Conservation (phyloP, 163 green algal genomes). For the Chlorella variabilis region DNA sequence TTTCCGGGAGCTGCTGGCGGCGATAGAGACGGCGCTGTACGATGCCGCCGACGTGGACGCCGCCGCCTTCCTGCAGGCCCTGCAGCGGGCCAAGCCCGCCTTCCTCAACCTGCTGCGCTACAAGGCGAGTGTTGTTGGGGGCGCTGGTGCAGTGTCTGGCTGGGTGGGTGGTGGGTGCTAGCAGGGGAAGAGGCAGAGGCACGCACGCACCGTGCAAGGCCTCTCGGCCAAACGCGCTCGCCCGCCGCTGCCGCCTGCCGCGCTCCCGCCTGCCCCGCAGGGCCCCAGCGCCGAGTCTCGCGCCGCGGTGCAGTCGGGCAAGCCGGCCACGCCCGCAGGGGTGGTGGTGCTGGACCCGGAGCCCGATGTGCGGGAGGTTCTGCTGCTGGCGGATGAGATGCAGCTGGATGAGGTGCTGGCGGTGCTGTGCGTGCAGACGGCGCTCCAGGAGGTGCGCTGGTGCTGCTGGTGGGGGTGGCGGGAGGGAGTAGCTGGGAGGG, state of each 20-base stretch:
- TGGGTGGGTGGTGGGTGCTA: too few relatives aligned
- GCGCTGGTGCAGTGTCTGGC: background rate
- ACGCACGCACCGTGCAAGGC: too few relatives aligned
- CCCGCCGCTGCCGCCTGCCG: too few relatives aligned
- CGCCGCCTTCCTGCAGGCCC: background rate
- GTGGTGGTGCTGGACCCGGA: constrained; percentile 67
- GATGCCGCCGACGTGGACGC: constrained; percentile 10
- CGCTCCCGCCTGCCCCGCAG: constrained; percentile 54
- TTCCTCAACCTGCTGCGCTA: constrained; percentile 67
- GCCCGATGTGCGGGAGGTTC: constrained; percentile 65
- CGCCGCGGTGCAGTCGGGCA: constrained; percentile 57
- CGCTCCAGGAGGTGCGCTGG: constrained; percentile 60
- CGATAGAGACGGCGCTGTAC: constrained; percentile 12
- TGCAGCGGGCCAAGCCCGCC: constrained; percentile 25
- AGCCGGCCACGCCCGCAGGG: constrained; percentile 55
- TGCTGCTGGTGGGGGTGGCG: too few relatives aligned
- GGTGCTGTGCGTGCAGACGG: constrained; percentile 67
- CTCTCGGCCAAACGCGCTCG: too few relatives aligned
- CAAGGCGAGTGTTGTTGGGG: constrained; percentile 46
- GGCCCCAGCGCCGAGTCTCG: constrained; percentile 55
- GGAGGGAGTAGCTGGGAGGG: too few relatives aligned
- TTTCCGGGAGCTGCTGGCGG: constrained; percentile 17
- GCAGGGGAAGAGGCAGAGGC: too few relatives aligned
- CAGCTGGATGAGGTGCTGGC: constrained; percentile 73
- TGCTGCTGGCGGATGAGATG: constrained; percentile 72